Conservation (phyloP, 2,329 filamentous ascomycete species). For the Didymella pinodella region DNA sequence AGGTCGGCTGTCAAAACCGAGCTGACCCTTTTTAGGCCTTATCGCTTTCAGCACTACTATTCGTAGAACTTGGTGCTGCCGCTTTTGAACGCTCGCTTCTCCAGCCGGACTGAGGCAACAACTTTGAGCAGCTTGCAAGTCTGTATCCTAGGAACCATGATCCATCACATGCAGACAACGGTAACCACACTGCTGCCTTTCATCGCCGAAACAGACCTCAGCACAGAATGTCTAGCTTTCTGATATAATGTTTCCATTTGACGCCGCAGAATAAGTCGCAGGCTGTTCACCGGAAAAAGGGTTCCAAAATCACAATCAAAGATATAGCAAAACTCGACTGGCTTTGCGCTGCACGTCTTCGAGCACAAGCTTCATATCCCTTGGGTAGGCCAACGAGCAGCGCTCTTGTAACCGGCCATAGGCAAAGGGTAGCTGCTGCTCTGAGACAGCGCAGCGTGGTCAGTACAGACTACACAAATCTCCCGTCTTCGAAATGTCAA, state of each 20-base stretch:
- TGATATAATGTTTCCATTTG: background rate
- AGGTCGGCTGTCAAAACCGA: background rate
- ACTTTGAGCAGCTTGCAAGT: background rate
- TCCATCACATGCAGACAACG: slow-evolving; percentile 3
- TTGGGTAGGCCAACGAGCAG: background rate
- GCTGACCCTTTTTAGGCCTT: slow-evolving; percentile 8
- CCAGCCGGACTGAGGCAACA: background rate
- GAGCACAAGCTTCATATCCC: background rate
- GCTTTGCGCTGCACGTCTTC: background rate
- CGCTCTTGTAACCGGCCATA: background rate
- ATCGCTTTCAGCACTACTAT: background rate
- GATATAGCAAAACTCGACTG: background rate
- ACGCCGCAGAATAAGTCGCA: background rate
- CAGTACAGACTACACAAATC: background rate
- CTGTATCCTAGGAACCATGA: background rate
- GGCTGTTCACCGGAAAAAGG: background rate
- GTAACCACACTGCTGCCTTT: background rate
- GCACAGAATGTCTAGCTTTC: background rate
- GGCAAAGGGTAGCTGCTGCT: background rate
- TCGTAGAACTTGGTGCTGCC: slow-evolving; percentile 6
- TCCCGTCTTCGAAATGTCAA: background rate
- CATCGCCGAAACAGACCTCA: background rate
- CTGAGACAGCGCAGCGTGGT: background rate
- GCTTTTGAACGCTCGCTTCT: slow-evolving; percentile 6
- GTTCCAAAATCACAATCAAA: background rate